Base-by-base conservation (phyloP, 139 green algal genomes). In the Nannochloris sp. region DNA sequence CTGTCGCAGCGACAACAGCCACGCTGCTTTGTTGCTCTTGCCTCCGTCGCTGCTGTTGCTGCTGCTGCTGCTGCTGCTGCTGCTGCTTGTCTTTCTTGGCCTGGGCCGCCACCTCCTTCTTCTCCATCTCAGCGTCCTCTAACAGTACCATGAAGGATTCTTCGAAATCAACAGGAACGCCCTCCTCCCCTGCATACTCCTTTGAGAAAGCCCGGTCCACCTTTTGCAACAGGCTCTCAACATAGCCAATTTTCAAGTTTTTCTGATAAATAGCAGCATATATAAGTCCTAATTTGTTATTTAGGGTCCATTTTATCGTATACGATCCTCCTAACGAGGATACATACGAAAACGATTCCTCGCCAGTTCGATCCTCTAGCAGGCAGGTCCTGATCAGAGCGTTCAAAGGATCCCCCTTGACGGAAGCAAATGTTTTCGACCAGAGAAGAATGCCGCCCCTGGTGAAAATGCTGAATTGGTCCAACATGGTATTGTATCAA, bases 201-300 rank as follows among this genome's bases (percentile, higher is more conserved):
- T 53, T 53, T 20, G 17, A 53, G 20, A 26, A 96, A n/a, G 86
- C 74, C 8, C 70, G 62, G 49, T 85, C 85, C 1, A 88, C 65
- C 5, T 55, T 40, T n/a, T 79, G 58, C 59, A 96, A 76, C 57
- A 96, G 75, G 53, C 87, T 77, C 40, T 95, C 88, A 25, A 96
- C 87, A 63, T 96, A 96, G 46, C 87, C 65, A 14, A 98, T 75
- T 49, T 86, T 89, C 5, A 95, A 72, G 14, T 92, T 75, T 49
- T 87, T 82, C 48, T 97, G 89, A 68, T 98, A 96, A 4, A 95
- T 92, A 0, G 90, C 93, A 44, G 97, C 93, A 78, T 97, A 98
- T 33, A 98, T 87, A 3, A 98, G 73, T 6, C 84, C 90, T 49
- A 98, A 70, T 13, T 87, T 82, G 65, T 98, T 98, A 74, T 97